These are phyloP conservation scores for Herpetomonas muscarum DNA, from an alignment of 208 protist genomes.

Conservation along the genomic window DNA sequence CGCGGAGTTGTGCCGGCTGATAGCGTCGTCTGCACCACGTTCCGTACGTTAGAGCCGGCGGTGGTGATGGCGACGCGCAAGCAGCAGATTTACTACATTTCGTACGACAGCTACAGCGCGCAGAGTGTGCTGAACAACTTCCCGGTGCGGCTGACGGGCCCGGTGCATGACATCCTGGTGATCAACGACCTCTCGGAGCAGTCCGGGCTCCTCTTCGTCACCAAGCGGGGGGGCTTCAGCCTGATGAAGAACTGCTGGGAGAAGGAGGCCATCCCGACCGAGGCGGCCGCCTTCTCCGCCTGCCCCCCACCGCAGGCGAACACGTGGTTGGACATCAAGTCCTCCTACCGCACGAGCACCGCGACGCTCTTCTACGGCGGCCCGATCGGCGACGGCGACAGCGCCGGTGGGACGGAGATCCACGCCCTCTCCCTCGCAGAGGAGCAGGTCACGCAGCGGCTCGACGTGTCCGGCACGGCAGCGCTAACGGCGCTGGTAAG, in stretches of 20 bases:
- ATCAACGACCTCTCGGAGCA: slow-evolving; percentile 88
- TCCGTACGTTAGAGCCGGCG: slow-evolving; percentile 68
- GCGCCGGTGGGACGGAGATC: slow-evolving; percentile 53
- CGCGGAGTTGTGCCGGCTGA: slow-evolving; percentile 45
- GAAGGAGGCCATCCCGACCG: slow-evolving; percentile 38
- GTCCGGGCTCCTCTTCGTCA: slow-evolving; percentile 73
- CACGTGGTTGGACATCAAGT: slow-evolving; percentile 66
- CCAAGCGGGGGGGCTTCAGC: slow-evolving; percentile 69
- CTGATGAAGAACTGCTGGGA: slow-evolving; percentile 70
- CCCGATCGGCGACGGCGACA: slow-evolving; percentile 41
- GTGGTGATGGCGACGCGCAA: slow-evolving; percentile 71
- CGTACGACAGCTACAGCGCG: slow-evolving; percentile 72
- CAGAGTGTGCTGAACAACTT: slow-evolving; percentile 65
- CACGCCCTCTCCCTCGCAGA: slow-evolving; percentile 71
- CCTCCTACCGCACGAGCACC: slow-evolving; percentile 61
- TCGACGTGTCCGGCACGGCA: slow-evolving; percentile 68
- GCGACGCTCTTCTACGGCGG: slow-evolving; percentile 81
- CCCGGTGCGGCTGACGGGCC: slow-evolving; percentile 41
- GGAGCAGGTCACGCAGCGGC: slow-evolving; percentile 78
- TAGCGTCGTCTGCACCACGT: slow-evolving; percentile 58
- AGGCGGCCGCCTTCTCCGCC: slow-evolving; percentile 76
- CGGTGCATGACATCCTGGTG: slow-evolving; percentile 65
- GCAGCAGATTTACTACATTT: slow-evolving; percentile 62
- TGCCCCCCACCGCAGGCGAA: slow-evolving; percentile 51
- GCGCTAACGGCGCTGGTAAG: slow-evolving; percentile 56